Evolutionary conservation across 495 filamentous ascomycete species (phyloP).

Genomic region (Aspergillus incahuasiensis): DNA sequence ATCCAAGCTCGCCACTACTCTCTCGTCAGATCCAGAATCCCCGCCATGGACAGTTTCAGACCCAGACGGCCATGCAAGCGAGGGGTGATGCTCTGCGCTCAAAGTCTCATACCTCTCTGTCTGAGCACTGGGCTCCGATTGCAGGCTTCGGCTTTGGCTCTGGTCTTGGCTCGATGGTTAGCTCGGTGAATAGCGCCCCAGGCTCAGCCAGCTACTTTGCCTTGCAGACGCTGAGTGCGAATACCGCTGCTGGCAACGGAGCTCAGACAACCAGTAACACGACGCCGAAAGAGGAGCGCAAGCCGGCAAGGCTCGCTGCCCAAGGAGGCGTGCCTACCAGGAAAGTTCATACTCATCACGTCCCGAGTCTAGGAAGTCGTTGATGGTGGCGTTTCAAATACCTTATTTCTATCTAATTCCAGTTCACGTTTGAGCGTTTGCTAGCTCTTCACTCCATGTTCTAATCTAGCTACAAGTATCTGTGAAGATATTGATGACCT

Average conservation of each 20-base stretch:
- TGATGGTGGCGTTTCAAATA: neutral
- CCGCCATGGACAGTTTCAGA: neutral
- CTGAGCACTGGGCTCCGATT: neutral
- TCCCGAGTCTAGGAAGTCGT: neutral
- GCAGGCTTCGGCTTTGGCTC: neutral
- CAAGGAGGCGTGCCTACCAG: neutral
- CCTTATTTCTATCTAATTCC: neutral
- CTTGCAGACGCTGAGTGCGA: slow-evolving; percentile 10
- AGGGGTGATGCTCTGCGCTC: slow-evolving; percentile 9
- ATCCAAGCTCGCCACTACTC: neutral
- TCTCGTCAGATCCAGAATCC: neutral
- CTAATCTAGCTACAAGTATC: neutral
- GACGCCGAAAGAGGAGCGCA: slow-evolving; percentile 27
- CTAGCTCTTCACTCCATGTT: neutral
- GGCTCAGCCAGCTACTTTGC: slow-evolving; percentile 29
- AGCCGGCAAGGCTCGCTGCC: slow-evolving; percentile 10
- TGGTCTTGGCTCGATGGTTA: neutral
- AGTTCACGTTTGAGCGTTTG: neutral
- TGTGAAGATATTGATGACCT: neutral
- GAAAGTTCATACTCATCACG: neutral
- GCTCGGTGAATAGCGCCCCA: neutral
- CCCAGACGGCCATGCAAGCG: neutral
- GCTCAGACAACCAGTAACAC: slow-evolving; percentile 21
- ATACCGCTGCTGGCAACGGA: neutral
- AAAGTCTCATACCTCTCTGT: slow-evolving; percentile 7